Evolutionary conservation across 805 yeast species (phyloP).

Genomic region (Zygosaccharomyces kombuchaensis): DNA sequence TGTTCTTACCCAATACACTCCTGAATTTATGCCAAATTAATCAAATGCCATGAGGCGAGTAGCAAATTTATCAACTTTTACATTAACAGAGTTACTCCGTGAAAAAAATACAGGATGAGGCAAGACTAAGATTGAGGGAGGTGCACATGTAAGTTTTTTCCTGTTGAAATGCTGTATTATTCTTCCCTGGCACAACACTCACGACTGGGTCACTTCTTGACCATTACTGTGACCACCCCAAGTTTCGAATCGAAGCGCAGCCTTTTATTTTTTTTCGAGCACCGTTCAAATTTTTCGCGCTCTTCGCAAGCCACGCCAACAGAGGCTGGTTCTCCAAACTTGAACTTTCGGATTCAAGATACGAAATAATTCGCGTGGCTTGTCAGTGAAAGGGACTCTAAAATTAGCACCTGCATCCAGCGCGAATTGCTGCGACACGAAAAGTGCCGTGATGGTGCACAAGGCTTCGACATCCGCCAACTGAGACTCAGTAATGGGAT

Average conservation of each 20-base stretch:
- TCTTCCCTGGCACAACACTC: background rate
- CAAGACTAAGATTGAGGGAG: background rate
- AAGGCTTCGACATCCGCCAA: background rate
- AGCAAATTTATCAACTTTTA: too few species aligned
- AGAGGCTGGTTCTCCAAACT: background rate
- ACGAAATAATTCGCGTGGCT: slow-evolving; percentile 4
- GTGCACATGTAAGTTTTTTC: too few species aligned
- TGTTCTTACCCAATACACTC: too few species aligned
- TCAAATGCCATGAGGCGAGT: too few species aligned
- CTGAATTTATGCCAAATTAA: too few species aligned
- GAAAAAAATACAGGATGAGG: background rate
- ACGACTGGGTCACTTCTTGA: background rate
- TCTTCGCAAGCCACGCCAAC: background rate
- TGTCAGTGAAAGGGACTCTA: background rate
- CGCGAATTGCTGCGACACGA: slow-evolving; percentile 6
- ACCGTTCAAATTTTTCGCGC: background rate
- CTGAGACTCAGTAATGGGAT: background rate
- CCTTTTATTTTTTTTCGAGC: background rate
- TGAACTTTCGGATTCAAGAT: background rate
- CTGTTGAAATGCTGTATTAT: too few species aligned
- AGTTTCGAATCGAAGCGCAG: background rate
- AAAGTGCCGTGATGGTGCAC: background rate
- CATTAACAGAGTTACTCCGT: too few species aligned
- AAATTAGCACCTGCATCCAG: background rate
- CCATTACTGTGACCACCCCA: background rate